Evolutionary conservation across 2,329 filamentous ascomycete species (phyloP).

Genomic region (Trichoderma guizhouense): DNA sequence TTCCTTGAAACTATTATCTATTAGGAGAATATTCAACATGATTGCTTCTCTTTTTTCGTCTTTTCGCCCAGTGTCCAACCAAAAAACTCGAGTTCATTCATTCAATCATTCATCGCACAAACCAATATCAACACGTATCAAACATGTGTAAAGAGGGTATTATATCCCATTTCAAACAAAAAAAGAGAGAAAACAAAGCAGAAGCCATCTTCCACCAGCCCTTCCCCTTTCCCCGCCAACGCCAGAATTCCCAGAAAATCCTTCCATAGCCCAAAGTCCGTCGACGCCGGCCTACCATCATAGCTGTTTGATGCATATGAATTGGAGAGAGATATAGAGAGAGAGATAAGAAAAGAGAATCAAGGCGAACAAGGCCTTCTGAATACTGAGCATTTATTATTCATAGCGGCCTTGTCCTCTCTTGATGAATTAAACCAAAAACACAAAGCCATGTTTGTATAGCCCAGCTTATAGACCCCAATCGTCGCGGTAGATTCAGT

Average conservation of each 20-base stretch:
- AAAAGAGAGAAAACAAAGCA: not conserved
- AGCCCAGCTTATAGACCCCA: not conserved
- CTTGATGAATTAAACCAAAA: not conserved
- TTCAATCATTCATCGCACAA: conserved; percentile 8
- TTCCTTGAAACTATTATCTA: not conserved
- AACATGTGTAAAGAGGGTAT: conserved; percentile 8
- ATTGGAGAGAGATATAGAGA: not conserved
- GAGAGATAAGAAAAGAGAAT: conserved; percentile 19
- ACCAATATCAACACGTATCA: conserved; percentile 7
- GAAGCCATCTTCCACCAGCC: not conserved
- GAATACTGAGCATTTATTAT: not conserved
- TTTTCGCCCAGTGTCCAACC: not conserved
- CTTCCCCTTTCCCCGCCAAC: not conserved
- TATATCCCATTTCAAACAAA: conserved; percentile 1
- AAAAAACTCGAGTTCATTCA: not conserved
- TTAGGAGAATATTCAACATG: conserved; percentile 1
- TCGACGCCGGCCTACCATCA: conserved; percentile 15
- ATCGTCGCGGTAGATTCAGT: conserved; percentile 20
- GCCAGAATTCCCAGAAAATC: not conserved
- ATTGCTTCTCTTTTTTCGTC: not conserved
- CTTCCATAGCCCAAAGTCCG: conserved; percentile 15
- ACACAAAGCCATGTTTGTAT: not conserved
- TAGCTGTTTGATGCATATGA: conserved; percentile 6
- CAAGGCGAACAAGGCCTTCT: conserved; percentile 18
- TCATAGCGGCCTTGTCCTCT: not conserved